Evolutionary conservation across 2,329 filamentous ascomycete genomes (phyloP).

Genomic region (Aspergillus alliaceus): DNA sequence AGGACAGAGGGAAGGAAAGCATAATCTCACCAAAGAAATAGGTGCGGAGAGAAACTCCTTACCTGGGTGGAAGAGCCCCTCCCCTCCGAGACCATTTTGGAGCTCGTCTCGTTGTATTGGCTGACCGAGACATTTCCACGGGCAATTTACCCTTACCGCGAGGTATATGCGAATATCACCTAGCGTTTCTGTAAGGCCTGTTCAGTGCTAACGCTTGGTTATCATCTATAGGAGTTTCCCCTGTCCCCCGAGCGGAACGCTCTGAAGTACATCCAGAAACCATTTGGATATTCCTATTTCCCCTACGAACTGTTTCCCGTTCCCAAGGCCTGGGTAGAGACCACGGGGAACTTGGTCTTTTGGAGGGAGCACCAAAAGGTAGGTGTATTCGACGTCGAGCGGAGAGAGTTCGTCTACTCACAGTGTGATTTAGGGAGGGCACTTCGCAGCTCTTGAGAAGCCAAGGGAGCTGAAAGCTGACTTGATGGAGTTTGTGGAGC

Average conservation of each 20-base stretch:
- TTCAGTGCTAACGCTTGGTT: background rate
- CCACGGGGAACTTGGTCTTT: conserved; percentile 40
- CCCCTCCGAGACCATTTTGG: conserved; percentile 31
- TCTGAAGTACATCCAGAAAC: conserved; percentile 39
- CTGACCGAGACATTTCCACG: conserved; percentile 39
- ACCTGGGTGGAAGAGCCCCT: conserved; percentile 38
- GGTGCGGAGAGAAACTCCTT: conserved; percentile 41
- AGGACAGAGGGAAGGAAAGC: background rate
- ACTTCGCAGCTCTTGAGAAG: conserved; percentile 53
- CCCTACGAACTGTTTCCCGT: conserved; percentile 42
- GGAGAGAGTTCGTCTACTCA: background rate
- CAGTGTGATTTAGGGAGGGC: conserved; percentile 46
- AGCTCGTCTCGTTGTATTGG: conserved; percentile 39
- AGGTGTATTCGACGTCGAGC: conserved; percentile 2
- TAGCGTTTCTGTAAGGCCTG: background rate
- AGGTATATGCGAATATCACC: conserved; percentile 18
- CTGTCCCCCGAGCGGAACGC: background rate
- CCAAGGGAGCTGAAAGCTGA: conserved; percentile 46
- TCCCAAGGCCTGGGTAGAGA: conserved; percentile 39
- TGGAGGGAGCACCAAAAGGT: conserved; percentile 36
- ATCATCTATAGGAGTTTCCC: background rate
- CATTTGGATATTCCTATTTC: conserved; percentile 50
- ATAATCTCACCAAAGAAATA: conserved; percentile 16
- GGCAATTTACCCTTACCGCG: conserved; percentile 33
- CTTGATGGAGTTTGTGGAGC: conserved; percentile 37